Evolutionary conservation across 2,329 filamentous ascomycete genomes (phyloP).

Genomic region (Penicillium sp.): DNA sequence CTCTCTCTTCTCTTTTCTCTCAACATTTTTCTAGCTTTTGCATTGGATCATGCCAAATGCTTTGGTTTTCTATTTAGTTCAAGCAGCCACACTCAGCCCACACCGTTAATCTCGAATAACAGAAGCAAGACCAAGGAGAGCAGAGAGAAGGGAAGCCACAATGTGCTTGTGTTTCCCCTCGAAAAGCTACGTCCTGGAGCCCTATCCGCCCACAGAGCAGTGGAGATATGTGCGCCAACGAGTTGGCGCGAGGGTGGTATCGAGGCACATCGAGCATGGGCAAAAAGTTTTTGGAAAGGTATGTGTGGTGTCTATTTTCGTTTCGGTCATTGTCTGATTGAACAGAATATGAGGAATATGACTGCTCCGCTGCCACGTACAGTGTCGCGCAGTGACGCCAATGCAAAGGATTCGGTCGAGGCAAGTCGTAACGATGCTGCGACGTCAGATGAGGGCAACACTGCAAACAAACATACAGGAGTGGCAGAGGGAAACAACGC

Average conservation of each 20-base stretch:
- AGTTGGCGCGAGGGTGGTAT: not conserved
- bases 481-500: not conserved
- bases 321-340: not conserved
- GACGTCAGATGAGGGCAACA: not conserved
- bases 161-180: constrained; percentile 8
- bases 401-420: not conserved
- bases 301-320: not conserved
- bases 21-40: not conserved
- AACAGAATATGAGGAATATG: not conserved
- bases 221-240: constrained; percentile 1
- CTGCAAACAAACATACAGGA: not conserved
- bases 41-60: not conserved
- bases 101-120: not conserved
- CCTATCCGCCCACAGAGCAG: not conserved
- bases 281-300: not conserved
- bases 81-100: not conserved
- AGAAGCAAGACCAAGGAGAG: not conserved
- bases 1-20: not conserved
- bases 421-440: not conserved
- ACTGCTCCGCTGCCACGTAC: not conserved
- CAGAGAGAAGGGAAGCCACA: not conserved
- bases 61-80: not conserved
- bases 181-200: not conserved
- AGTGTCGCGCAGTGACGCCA: not conserved
- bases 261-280: constrained; percentile 16